Evolutionary conservation across 1,284 basidiomycete species (phyloP), one percentile per base, ranked within the genome.

Genomic region (Trametes pubescens): DNA sequence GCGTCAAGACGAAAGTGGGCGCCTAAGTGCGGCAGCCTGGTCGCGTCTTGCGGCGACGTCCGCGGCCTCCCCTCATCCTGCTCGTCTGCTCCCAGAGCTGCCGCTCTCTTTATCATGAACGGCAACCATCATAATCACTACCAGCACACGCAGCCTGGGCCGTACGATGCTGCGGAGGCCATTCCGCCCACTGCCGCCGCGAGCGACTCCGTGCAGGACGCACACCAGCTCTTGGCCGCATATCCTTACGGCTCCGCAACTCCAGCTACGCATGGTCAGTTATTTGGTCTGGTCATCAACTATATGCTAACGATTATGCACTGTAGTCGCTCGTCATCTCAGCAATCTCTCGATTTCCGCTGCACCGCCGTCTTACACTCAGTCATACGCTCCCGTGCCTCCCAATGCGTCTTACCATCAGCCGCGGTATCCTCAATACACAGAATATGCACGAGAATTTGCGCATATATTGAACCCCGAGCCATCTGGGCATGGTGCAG

Each of bases 241-340:
- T 92, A 91, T 73, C 88, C 91, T 21, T 81, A 88, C 69, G 87
- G 87, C 40, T 90, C 89, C 62, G 86, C 86, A 44, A 89, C 86
- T 4, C 89, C 90, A 29, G 82, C 89, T 8, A 81, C 84, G 48
- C 90, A 92, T 71, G 87, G 91, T 90, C 70, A 65, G 78, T 68
- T 22, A n/a, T 24, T 60, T 10, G 5, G 38, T 9, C 5, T 26
- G 32, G 11, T 60, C 48, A 13, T 60, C 48, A 8, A 47, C 24
- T 58, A 55, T 61, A 60, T 62, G 54, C 55, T 59, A 29, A 24
- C 57, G 64, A 57, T 56, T 59, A 57, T 60, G 61, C 55, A 67
- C 16, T 61, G 14, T 66, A 92, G 91, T 88, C 47, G 82, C 88
- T 22, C 80, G 87, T 40, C 90, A 92, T 76, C 70, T 91, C 22